These are phyloP conservation scores for Trametes cinnabarina DNA, from an alignment of 768 basidiomycete species.

Conservation along the genomic window DNA sequence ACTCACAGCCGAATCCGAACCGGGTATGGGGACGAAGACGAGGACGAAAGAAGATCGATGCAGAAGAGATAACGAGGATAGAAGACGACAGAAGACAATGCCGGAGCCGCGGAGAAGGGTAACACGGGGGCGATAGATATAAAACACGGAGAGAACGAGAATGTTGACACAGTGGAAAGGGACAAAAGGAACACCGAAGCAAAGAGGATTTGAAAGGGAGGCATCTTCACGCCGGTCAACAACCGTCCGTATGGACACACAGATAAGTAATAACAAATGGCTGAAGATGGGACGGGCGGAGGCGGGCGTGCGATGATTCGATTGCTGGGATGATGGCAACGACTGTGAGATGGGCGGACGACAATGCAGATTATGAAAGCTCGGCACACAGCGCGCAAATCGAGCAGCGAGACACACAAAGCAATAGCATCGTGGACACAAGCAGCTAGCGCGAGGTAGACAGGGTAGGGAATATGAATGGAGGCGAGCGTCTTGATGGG, in stretches of 20 bases:
- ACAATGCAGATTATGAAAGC: not conserved
- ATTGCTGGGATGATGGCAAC: not conserved
- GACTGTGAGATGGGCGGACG: not conserved
- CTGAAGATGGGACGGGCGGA: slow-evolving; percentile 11
- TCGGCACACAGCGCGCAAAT: slow-evolving; percentile 1
- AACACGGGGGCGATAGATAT: not conserved
- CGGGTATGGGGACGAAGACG: not conserved
- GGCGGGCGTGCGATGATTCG: not conserved
- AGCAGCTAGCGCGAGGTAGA: slow-evolving; percentile 2
- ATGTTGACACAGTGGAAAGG: slow-evolving; percentile 7
- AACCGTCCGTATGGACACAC: slow-evolving; percentile 19
- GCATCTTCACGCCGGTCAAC: slow-evolving; percentile 9
- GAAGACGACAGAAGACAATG: not conserved
- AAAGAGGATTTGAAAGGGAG: not conserved
- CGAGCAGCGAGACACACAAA: not conserved
- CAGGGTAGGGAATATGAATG: not conserved
- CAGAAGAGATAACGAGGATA: not conserved
- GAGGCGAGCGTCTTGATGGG: not conserved
- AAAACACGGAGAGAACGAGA: not conserved
- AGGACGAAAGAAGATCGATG: not conserved
- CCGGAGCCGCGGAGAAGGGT: not conserved
- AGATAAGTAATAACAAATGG: slow-evolving; percentile 18
- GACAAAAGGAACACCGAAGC: not conserved
- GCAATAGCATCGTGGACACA: not conserved
- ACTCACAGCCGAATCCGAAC: slow-evolving; percentile 1